Conservation (phyloP, 768 basidiomycete species). For the Russula earlei region DNA sequence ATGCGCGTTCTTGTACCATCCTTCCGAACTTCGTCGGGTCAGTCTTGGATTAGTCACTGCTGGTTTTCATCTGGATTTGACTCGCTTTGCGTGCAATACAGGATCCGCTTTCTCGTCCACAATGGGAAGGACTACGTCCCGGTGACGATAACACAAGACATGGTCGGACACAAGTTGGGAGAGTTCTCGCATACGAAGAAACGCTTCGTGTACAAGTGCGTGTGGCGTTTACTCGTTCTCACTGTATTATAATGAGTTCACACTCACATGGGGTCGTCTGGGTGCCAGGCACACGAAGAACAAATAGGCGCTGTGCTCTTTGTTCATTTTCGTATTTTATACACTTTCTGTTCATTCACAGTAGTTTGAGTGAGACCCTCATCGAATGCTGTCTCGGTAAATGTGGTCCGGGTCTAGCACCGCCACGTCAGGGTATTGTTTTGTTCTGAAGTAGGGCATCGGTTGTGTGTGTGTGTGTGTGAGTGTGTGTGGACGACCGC, state of each 20-base stretch:
- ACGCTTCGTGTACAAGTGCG: conserved; percentile 77
- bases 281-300: conserved; percentile 34
- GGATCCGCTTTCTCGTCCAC: conserved; percentile 85
- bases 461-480: no score
- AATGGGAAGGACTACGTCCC: conserved; percentile 89
- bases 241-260: neutral
- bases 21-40: conserved; percentile 95
- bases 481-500: neutral
- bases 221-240: conserved; percentile 21
- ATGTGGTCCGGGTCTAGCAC: neutral
- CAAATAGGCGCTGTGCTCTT: conserved; percentile 24
- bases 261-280: neutral
- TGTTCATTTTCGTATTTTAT: neutral
- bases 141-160: conserved; percentile 84
- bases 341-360: no score
- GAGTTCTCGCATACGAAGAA: conserved; percentile 91
- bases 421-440: neutral
- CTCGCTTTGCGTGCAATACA: no score
- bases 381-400: no score
- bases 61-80: neutral
- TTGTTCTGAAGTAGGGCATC: neutral
- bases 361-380: no score
- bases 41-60: conserved; percentile 22
- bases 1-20: conserved; percentile 84
- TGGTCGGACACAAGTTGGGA: conserved; percentile 97